These are phyloP conservation scores for Nakaseomyces nivariensis DNA, from an alignment of 1,139 yeast genomes.

Conservation along the genomic window DNA sequence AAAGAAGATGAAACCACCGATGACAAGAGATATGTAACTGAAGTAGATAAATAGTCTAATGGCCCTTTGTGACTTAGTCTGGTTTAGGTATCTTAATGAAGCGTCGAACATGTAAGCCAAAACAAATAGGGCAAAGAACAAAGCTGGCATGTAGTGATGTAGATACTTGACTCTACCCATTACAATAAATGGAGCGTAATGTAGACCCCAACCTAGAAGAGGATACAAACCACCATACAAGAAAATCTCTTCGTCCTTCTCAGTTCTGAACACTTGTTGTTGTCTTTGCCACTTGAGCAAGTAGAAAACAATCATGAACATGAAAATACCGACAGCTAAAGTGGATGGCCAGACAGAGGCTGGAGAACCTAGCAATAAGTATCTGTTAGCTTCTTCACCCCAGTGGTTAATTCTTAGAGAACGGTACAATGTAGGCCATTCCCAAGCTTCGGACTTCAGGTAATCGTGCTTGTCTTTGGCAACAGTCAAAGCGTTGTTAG, in stretches of 20 bases:
- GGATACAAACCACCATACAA: slow-evolving; percentile 84
- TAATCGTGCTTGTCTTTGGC: slow-evolving; percentile 87
- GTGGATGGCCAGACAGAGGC: slow-evolving; percentile 92
- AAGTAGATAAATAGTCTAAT: slow-evolving; percentile 31
- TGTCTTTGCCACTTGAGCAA: slow-evolving; percentile 93
- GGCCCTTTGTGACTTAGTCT: slow-evolving; percentile 23
- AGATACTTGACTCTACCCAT: slow-evolving; percentile 98
- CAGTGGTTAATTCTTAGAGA: slow-evolving; percentile 96
- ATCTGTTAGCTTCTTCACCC: slow-evolving; percentile 72
- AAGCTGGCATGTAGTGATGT: slow-evolving; percentile 94
- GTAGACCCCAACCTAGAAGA: slow-evolving; percentile 90
- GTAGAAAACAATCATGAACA: slow-evolving; percentile 44
- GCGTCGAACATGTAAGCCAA: slow-evolving; percentile 68
- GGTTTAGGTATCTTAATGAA: slow-evolving; percentile 36
- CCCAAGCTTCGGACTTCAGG: slow-evolving; percentile 89
- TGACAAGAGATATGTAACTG: slow-evolving; percentile 46
- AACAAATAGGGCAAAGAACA: slow-evolving; percentile 85
- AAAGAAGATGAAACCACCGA: slow-evolving; percentile 62
- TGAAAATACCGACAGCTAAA: slow-evolving; percentile 54
- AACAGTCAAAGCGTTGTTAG: slow-evolving; percentile 92
- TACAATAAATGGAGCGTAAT: slow-evolving; percentile 77
- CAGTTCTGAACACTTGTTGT: slow-evolving; percentile 46
- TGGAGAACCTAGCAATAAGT: slow-evolving; percentile 87
- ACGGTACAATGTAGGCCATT: slow-evolving; percentile 91
- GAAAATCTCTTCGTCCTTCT: slow-evolving; percentile 35